Base-by-base conservation (phyloP, 768 basidiomycete species). In the Termitomyces titanicus region DNA sequence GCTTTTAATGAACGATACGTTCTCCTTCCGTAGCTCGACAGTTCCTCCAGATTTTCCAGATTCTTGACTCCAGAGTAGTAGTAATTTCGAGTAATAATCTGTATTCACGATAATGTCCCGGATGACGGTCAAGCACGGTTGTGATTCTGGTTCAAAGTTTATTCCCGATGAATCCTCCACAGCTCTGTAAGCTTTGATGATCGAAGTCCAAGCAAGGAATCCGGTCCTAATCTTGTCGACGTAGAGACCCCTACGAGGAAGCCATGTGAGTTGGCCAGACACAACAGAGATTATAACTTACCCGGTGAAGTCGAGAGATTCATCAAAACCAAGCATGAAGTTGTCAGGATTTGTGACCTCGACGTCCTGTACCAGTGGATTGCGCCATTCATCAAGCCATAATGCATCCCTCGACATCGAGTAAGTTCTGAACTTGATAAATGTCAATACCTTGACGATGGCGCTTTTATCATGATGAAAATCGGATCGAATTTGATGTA, bases 11-110 rank as follows among this genome's bases (percentile, higher is more conserved):
- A 65, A 75, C 9, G 62, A 63, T 45, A 72, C 67, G 62, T 81
- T 78, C 46, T 80, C 79, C 5, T 74, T 65, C 51, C 89, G 78
- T 38, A 90, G 63, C 48, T 89, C 86, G 6, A 84, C 72, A 43
- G 69, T 69, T 11, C 74, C 70, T 25, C 76, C 66, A 47, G 71
- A 78, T 67, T 79, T 83, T 53, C 77, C 80, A 24, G 89, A 88
- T 69, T 96, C 94, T 71, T 95, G 92, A 29, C 85, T 78, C 85
- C 91, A 94, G 10, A 91, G 75, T 11, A 72, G 66, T 22, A 81
- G 75, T 17, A 94, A 69, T 58, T 82, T 78, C 24, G 73, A 63
- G 64, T 88, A 85, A 72, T 87, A 92, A 1, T 76, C 76, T 46
- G 72, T 67, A n/a, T 72, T 71, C n/a, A 64, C 62, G 18, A 84